Base-by-base conservation (phyloP, 2,329 filamentous ascomycete species). In the Arthroderma uncinatum region DNA sequence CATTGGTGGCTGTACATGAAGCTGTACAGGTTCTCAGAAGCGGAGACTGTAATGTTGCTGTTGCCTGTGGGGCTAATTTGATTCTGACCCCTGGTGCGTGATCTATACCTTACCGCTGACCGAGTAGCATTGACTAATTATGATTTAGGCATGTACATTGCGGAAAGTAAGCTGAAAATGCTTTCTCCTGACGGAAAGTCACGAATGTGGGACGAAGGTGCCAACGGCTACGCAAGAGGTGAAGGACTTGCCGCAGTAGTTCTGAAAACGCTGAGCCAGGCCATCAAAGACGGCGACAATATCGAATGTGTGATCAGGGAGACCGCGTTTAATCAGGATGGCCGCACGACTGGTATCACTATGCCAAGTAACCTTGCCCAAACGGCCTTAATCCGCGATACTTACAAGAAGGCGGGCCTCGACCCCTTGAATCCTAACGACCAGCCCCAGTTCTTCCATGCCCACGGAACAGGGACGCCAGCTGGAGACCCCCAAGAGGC, bases 191-290 rank as follows among this genome's bases (percentile, higher is more conserved):
- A 66, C 0, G 71, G 68, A 14, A 62, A 59, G 28, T 69, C 64
- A 14, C 67, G 67, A 12, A 66, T 65, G 7, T 71, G 71, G 54
- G 65, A 65, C 58, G 63, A 62, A 25, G 64, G 63, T 0, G 68
- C 70, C 2, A 63, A 71, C 33, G 69, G 71, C 0, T 71, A 69
- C 60, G 68, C 63, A 2, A 62, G 70, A n/a, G 73, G 68, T 1
- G 69, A 74, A 57, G 66, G 68, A 2, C 66, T 72, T 21, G 65
- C 30, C 59, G 68, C 28, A 65, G 65, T 73, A 1, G 62, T 65
- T 30, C 25, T 70, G n/a, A 73, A 72, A 53, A 59, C 54, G 5
- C 53, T 73, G 8, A 23, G 42, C 10, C 59, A 63, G n/a, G 71
- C 71, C 0, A 50, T 72, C 6, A 58, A 64, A 53, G 70, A 71